phyloP scores from a whole-genome alignment of 192 early-diverging fungal genomes.

The Coemansia javaensis region DNA sequence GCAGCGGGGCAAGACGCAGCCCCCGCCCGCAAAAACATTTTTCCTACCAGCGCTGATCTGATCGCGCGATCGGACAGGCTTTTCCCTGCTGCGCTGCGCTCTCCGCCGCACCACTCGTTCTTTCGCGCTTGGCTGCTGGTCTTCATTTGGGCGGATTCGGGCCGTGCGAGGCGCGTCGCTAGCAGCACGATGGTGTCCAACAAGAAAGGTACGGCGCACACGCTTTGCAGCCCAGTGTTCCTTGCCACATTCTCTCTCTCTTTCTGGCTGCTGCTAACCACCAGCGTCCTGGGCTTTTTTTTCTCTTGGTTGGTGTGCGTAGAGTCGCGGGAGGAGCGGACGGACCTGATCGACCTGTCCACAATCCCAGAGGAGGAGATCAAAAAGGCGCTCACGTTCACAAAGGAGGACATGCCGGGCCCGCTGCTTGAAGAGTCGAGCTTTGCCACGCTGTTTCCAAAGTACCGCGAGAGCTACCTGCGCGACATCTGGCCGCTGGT shows the following conservation, averaged over 20 bases:
- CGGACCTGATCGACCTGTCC: constrained; percentile 27
- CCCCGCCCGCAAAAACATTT: too few species aligned
- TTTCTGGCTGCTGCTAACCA: too few species aligned
- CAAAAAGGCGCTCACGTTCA: constrained; percentile 86
- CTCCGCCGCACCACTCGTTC: too few species aligned
- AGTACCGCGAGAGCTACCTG: constrained; percentile 95
- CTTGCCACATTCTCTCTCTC: too few species aligned
- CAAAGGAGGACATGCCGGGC: constrained; percentile 60
- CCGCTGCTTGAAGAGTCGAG: constrained; percentile 91
- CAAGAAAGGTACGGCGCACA: constrained; percentile 2
- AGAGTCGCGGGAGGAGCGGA: constrained; percentile 9
- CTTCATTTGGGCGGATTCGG: background rate
- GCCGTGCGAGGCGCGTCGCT: too few species aligned
- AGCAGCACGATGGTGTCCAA: constrained; percentile 1
- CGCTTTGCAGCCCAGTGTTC: too few species aligned
- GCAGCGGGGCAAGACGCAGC: too few species aligned
- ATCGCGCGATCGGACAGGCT: background rate
- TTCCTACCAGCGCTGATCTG: background rate
- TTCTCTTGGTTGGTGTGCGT: too few species aligned
- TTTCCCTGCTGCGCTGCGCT: too few species aligned
- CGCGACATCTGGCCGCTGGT: constrained; percentile 88
- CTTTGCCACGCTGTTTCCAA: constrained; percentile 96
- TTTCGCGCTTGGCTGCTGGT: background rate
- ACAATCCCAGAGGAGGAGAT: constrained; percentile 41
- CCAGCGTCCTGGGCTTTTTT: too few species aligned